phyloP scores from a whole-genome alignment of 495 filamentous ascomycete genomes.

The Aspergillus avenaceus region DNA sequence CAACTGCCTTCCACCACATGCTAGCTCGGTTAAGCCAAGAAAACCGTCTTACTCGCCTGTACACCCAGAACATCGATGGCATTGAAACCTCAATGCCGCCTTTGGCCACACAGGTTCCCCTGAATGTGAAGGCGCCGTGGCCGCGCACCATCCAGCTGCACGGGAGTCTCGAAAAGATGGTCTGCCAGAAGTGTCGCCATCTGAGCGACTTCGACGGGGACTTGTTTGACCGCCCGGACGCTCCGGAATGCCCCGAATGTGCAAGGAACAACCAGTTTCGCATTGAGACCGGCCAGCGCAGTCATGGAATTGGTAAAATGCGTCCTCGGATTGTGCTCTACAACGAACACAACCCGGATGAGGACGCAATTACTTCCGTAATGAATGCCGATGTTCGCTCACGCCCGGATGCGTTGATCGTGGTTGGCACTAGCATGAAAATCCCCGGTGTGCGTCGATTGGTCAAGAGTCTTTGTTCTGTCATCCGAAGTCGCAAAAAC shows the following conservation, averaged over 20 bases:
- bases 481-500: conserved; percentile 72
- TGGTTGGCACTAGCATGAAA: conserved; percentile 92
- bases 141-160: conserved; percentile 91
- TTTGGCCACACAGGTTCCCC: conserved; percentile 70
- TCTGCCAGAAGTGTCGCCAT: conserved; percentile 85
- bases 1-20: conserved; percentile 90
- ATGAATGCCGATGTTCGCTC: conserved; percentile 77
- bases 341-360: conserved; percentile 95
- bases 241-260: conserved; percentile 79
- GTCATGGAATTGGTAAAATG: conserved; percentile 87
- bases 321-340: conserved; percentile 94
- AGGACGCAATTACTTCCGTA: conserved; percentile 90
- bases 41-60: conserved; percentile 84
- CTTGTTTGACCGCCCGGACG: conserved; percentile 76
- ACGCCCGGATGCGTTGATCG: conserved; percentile 85
- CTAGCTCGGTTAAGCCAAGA: conserved; percentile 86
- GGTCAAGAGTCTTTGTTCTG: conserved; percentile 82
- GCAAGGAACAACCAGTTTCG: conserved; percentile 70
- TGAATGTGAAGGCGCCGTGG: conserved; percentile 80
- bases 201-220: conserved; percentile 70
- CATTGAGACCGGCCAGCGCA: conserved; percentile 77
- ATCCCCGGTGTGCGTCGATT: conserved; percentile 88
- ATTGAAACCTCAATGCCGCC: conserved; percentile 84
- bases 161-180: conserved; percentile 91
- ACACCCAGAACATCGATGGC: conserved; percentile 94